Conservation (phyloP, 805 yeast species). For the Metschnikowia sp. region DNA sequence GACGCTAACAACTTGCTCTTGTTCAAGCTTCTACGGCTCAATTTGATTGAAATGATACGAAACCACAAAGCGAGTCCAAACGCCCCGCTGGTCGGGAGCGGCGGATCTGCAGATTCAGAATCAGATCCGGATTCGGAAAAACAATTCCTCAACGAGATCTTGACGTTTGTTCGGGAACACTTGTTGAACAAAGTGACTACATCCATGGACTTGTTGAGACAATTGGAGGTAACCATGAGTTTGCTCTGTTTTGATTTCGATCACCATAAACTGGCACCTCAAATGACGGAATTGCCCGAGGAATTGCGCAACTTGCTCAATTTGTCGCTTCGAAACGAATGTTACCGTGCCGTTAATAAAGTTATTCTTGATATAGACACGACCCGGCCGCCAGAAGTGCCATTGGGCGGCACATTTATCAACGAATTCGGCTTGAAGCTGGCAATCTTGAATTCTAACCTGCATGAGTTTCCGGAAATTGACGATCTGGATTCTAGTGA, state of each 20-base stretch:
- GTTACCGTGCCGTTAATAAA: conserved; percentile 69
- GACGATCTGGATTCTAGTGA: conserved; percentile 15
- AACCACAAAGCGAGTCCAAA: conserved; percentile 25
- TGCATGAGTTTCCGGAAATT: conserved; percentile 1
- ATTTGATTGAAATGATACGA: conserved; percentile 78
- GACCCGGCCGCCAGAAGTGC: conserved; percentile 2
- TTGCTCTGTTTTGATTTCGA: conserved; percentile 54
- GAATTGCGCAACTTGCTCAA: conserved; percentile 56
- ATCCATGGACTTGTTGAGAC: conserved; percentile 58
- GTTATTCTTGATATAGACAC: conserved; percentile 46
- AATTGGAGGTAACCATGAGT: conserved; percentile 82
- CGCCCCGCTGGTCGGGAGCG: conserved; percentile 5
- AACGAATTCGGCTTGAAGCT: conserved; percentile 4
- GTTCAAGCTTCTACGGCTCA: conserved; percentile 68
- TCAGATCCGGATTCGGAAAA: conserved; percentile 29
- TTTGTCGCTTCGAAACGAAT: conserved; percentile 55
- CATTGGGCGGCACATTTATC: conserved; percentile 7
- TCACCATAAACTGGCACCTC: conserved; percentile 28
- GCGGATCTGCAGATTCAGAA: neutral
- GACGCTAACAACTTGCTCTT: conserved; percentile 64
- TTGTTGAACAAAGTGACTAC: conserved; percentile 59
- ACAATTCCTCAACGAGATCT: conserved; percentile 49
- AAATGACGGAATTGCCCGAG: conserved; percentile 47
- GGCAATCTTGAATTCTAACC: conserved; percentile 1
- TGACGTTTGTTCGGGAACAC: conserved; percentile 59